Conservation (phyloP, 2,329 filamentous ascomycete species). For the Fusarium pseudoanthophilum region DNA sequence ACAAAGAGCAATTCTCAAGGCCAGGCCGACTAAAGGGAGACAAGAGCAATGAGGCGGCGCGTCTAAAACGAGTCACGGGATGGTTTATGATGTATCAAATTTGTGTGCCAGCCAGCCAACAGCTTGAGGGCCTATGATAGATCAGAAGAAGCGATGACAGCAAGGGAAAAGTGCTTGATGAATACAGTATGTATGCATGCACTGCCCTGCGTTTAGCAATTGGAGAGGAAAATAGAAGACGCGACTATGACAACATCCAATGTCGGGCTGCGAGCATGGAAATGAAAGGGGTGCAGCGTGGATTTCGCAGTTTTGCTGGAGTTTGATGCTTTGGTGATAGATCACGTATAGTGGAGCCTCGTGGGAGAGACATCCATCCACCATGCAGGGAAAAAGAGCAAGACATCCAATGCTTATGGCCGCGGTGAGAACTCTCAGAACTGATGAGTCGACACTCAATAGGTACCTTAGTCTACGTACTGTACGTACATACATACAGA, state of each 20-base stretch:
- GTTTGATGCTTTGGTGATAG: conserved; percentile 12
- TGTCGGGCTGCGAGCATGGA: neutral
- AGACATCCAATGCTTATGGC: conserved; percentile 16
- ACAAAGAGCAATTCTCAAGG: neutral
- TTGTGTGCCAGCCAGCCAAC: conserved; percentile 1
- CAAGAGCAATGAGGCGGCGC: conserved; percentile 4
- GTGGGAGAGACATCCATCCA: neutral
- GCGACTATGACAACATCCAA: neutral
- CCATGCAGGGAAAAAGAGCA: neutral
- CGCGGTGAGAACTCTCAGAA: neutral
- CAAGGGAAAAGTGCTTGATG: neutral
- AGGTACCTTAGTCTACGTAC: neutral
- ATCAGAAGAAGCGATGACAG: neutral
- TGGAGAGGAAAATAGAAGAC: neutral
- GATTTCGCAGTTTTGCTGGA: neutral
- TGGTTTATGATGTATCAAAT: conserved; percentile 36
- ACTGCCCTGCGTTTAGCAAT: neutral
- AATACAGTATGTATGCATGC: neutral
- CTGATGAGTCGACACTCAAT: neutral
- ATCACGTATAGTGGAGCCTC: conserved; percentile 5
- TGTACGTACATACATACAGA: neutral
- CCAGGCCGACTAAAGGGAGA: conserved; percentile 6
- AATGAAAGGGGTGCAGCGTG: neutral
- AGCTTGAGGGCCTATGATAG: neutral
- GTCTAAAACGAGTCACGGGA: conserved; percentile 24